Conservation (phyloP, 148 eudicot genomes). For the Camellia sinensis region DNA sequence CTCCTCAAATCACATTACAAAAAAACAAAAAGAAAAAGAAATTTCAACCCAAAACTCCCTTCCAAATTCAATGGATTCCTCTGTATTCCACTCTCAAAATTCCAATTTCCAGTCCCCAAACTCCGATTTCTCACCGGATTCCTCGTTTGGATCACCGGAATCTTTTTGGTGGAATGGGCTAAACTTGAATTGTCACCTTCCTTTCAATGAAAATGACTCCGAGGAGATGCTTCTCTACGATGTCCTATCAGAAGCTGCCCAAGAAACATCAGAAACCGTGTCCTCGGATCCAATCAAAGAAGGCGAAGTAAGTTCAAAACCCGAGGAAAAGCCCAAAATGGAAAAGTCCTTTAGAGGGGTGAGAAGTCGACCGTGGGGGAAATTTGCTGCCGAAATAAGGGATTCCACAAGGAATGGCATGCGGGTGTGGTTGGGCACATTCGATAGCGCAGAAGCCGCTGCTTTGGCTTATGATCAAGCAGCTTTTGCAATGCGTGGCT, state of each 20-base stretch:
- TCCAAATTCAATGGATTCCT: constrained; percentile 26
- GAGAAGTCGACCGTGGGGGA: constrained; percentile 70
- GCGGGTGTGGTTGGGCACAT: constrained; percentile 75
- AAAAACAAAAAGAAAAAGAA: too few relatives aligned
- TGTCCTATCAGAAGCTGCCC: constrained; percentile 29
- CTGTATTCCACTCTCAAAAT: constrained; percentile 10
- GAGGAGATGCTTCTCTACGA: constrained; percentile 60
- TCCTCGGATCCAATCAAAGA: constrained; percentile 20
- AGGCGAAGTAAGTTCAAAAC: constrained; percentile 41
- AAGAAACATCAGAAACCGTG: constrained; percentile 13
- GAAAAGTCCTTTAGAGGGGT: constrained; percentile 54
- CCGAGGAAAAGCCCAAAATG: not conserved
- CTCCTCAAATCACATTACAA: too few relatives aligned
- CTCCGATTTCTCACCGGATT: constrained; percentile 27
- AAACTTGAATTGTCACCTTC: constrained; percentile 26
- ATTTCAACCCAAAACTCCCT: not conserved
- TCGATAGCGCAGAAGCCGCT: constrained; percentile 64
- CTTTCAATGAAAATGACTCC: constrained; percentile 58
- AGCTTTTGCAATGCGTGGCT: constrained; percentile 54
- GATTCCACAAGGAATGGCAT: constrained; percentile 73
- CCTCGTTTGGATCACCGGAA: constrained; percentile 28
- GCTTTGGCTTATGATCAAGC: constrained; percentile 77
- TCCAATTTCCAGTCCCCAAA: constrained; percentile 8
- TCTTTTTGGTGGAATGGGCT: not conserved
- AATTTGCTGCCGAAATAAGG: constrained; percentile 68